phyloP scores from a whole-genome alignment of 148 eudicot species.

The Rhododendron henanense region DNA sequence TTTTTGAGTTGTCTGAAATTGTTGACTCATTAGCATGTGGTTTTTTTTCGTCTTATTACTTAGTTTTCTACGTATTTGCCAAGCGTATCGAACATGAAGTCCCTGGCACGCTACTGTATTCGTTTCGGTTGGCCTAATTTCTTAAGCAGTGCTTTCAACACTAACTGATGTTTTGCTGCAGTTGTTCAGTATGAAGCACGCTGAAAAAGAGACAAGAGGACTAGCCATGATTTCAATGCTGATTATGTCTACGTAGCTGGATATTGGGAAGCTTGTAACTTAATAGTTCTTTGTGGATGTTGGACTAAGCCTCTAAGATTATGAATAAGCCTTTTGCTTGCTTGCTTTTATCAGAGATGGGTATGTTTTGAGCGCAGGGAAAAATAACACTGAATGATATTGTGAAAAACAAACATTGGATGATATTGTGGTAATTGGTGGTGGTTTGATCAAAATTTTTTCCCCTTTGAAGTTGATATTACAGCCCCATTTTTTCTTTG shows the following conservation, averaged over 20 bases:
- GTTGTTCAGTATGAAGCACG: conserved; percentile 53
- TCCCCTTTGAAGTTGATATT: background rate
- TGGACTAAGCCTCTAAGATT: background rate
- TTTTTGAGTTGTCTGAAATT: background rate
- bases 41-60: background rate
- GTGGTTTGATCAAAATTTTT: background rate
- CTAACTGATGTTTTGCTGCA: conserved; percentile 12
- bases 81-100: background rate
- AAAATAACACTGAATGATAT: background rate
- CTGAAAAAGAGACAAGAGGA: conserved; percentile 7
- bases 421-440: background rate
- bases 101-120: background rate
- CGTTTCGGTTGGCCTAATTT: background rate
- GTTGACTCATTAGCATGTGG: background rate
- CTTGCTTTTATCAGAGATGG: background rate
- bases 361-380: background rate
- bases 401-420: background rate
- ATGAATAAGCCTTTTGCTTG: background rate
- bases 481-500: background rate
- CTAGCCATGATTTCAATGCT: background rate
- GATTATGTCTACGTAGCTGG: background rate
- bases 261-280: background rate
- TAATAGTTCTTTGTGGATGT: background rate
- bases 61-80: background rate
- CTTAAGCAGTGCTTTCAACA: background rate